Evolutionary conservation across 331 rosid species (phyloP).

Genomic region (Spiraea crenata): DNA sequence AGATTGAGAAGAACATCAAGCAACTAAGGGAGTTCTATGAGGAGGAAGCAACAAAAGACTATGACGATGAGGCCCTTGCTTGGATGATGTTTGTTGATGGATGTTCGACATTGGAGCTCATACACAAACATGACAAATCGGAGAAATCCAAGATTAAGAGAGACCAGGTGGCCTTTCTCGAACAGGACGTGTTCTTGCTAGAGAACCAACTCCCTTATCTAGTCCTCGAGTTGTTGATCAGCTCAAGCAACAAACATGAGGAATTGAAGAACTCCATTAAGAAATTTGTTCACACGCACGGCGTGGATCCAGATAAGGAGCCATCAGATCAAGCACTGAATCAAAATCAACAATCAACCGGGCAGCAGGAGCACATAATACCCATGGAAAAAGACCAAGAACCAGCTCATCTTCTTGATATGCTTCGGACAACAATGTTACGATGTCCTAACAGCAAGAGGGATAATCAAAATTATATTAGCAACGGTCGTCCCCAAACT

Average conservation of each 20-base stretch:
- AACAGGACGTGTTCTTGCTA: conserved; percentile 33
- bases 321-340: no score
- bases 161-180: conserved; percentile 8
- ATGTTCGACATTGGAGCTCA: conserved; percentile 20
- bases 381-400: background rate
- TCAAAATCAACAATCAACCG: no score
- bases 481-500: background rate
- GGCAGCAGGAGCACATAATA: accelerated
- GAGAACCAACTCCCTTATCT: conserved; percentile 46
- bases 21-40: background rate
- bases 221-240: conserved; percentile 22
- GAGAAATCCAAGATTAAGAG: background rate
- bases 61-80: background rate
- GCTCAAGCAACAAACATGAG: accelerated
- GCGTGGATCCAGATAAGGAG: background rate
- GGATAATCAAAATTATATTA: background rate
- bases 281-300: accelerated
- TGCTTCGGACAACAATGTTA: conserved; percentile 8
- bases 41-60: background rate
- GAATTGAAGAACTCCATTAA: background rate
- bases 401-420: conserved; percentile 23
- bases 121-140: accelerated
- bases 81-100: conserved; percentile 20
- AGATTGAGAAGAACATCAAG: background rate
- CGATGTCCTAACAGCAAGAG: accelerated